These are phyloP conservation scores for Pichia phayaonensis DNA, from an alignment of 805 yeast genomes.

Conservation along the genomic window DNA sequence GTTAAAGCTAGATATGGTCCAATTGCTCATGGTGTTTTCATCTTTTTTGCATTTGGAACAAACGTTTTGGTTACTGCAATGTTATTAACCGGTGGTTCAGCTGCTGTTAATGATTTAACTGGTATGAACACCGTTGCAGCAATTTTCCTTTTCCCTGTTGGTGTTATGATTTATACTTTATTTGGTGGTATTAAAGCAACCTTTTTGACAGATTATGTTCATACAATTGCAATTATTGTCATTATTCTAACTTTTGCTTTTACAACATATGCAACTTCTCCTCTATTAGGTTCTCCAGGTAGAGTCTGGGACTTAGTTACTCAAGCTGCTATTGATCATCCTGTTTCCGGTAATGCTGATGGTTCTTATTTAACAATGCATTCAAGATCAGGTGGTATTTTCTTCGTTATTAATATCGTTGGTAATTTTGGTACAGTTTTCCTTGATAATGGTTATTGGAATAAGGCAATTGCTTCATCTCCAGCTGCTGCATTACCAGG, in stretches of 20 bases:
- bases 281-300: constrained; percentile 72
- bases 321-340: constrained; percentile 49
- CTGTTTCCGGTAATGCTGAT: constrained; percentile 70
- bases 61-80: constrained; percentile 87
- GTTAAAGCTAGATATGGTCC: constrained; percentile 74
- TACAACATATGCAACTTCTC: constrained; percentile 65
- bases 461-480: constrained; percentile 71
- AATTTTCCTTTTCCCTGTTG: constrained; percentile 73
- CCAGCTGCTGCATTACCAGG: constrained; percentile 85
- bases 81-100: constrained; percentile 87
- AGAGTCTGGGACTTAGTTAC: constrained; percentile 69
- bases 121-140: constrained; percentile 78
- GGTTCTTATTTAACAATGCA: constrained; percentile 88
- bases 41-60: constrained; percentile 80
- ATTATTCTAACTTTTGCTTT: constrained; percentile 78
- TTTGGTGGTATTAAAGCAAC: constrained; percentile 83
- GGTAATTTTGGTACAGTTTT: constrained; percentile 90
- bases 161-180: constrained; percentile 65
- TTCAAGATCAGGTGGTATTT: constrained; percentile 80
- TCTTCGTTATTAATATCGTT: constrained; percentile 79
- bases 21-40: constrained; percentile 58
- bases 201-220: constrained; percentile 70
- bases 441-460: constrained; percentile 82
- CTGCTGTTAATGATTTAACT: constrained; percentile 70
- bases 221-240: constrained; percentile 72